A percentile compares a stretch with the other conserved stretches of the same genome.
These are phyloP conservation scores for Athelia sp. DNA, from an alignment of 1,284 basidiomycete genomes.

Conservation along the genomic window DNA sequence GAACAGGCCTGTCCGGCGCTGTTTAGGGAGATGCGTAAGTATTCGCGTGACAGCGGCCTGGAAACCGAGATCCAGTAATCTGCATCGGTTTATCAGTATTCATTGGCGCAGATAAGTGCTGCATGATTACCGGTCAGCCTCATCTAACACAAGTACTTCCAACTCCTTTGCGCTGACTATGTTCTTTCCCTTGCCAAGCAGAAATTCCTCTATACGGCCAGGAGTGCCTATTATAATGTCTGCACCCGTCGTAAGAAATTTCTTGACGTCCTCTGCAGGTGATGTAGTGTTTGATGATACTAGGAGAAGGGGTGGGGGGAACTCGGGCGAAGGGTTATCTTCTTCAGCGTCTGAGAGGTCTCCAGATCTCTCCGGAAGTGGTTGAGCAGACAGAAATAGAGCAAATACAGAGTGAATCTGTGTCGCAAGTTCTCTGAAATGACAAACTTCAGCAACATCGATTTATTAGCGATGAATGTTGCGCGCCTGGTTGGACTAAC, in stretches of 20 bases:
- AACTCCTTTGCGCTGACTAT: constrained; percentile 76
- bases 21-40: constrained; percentile 87
- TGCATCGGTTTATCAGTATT: constrained; percentile 24
- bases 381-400: constrained; percentile 71
- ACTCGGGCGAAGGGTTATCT: constrained; percentile 25
- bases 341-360: constrained; percentile 14
- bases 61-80: constrained; percentile 86
- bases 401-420: constrained; percentile 90
- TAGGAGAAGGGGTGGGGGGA: constrained; percentile 75
- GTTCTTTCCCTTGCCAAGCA: constrained; percentile 68
- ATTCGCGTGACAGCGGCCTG: constrained; percentile 74
- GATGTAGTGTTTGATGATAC: constrained; percentile 79
- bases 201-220: constrained; percentile 92
- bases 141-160: constrained; percentile 92
- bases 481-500: constrained; percentile 90
- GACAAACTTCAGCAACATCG: constrained; percentile 6
- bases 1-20: constrained; percentile 95
- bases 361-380: constrained; percentile 21
- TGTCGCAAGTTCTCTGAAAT: constrained; percentile 80
- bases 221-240: constrained; percentile 93
- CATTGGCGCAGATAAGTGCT: constrained; percentile 1
- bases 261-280: constrained; percentile 72
- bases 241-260: constrained; percentile 68
- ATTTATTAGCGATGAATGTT: background rate
- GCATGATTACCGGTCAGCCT: constrained; percentile 80